Evolutionary conservation across 192 early-diverging fungal species (phyloP).

Genomic region (Podila epigama): DNA sequence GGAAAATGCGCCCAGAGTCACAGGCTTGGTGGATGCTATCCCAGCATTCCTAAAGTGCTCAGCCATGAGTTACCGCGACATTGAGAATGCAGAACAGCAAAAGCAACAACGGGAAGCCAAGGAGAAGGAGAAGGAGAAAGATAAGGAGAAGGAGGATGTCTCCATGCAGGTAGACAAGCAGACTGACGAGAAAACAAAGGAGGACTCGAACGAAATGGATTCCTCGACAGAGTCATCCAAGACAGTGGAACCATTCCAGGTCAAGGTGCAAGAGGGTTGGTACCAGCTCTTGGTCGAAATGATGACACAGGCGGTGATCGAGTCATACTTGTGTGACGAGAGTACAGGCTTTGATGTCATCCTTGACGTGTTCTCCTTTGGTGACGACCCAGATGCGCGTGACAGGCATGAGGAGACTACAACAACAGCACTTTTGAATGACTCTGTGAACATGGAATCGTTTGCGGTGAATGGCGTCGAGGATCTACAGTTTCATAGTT

Average conservation of each 20-base stretch:
- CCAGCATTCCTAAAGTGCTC: conserved; percentile 59
- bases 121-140: conserved; percentile 15
- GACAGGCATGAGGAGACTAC: conserved; percentile 7
- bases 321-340: conserved; percentile 60
- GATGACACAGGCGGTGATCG: conserved; percentile 62
- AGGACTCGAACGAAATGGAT: too few relatives aligned
- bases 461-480: conserved; percentile 46
- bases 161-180: too few relatives aligned
- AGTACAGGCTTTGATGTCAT: conserved; percentile 55
- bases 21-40: conserved; percentile 60
- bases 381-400: conserved; percentile 58
- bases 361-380: conserved; percentile 61
- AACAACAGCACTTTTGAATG: conserved; percentile 8
- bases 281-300: conserved; percentile 58
- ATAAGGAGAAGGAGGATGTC: not conserved
- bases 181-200: conserved; percentile 1
- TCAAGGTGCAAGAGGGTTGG: conserved; percentile 58
- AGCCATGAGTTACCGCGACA: conserved; percentile 55
- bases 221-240: too few relatives aligned
- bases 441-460: conserved; percentile 22
- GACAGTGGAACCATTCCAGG: conserved; percentile 22
- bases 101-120: conserved; percentile 23
- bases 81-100: conserved; percentile 5
- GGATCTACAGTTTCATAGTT: conserved; percentile 50
- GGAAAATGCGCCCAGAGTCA: conserved; percentile 14